A percentile compares a stretch with the other conserved stretches of the same genome.
Evolutionary conservation across 2,329 filamentous ascomycete species (phyloP).

Genomic region (Aspergillus cejpii): DNA sequence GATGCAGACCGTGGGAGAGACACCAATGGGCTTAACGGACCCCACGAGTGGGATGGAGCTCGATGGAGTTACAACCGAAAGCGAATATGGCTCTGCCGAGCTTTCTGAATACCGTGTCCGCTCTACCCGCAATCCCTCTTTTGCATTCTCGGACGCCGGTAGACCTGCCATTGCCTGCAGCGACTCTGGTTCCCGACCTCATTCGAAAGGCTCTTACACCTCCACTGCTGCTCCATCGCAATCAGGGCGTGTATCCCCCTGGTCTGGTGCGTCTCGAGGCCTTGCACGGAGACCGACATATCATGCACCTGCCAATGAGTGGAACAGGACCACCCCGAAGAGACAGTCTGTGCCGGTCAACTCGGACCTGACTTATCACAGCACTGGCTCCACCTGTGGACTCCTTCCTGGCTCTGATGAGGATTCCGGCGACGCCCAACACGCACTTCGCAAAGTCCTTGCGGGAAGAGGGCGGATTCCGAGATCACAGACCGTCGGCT

Average conservation of each 20-base stretch:
- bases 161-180: constrained; percentile 27
- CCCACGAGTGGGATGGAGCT: constrained; percentile 35
- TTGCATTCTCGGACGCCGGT: constrained; percentile 32
- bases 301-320: constrained; percentile 21
- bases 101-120: constrained; percentile 36
- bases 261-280: constrained; percentile 32
- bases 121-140: constrained; percentile 37
- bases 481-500: constrained; percentile 25
- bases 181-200: constrained; percentile 35
- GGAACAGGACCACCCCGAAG: constrained; percentile 32
- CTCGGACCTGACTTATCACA: constrained; percentile 30
- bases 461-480: constrained; percentile 28
- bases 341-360: constrained; percentile 27
- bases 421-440: constrained; percentile 40
- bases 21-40: constrained; percentile 31
- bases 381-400: constrained; percentile 24
- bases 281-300: constrained; percentile 21
- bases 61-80: constrained; percentile 41
- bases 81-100: constrained; percentile 38
- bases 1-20: constrained; percentile 34
- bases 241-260: constrained; percentile 39
- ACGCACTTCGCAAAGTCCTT: constrained; percentile 43
- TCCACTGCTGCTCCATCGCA: constrained; percentile 38
- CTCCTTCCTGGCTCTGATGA: constrained; percentile 25
- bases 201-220: constrained; percentile 41